phyloP scores from a whole-genome alignment of 176 grass and related monocot genomes.

The Phoenix roebelenii region DNA sequence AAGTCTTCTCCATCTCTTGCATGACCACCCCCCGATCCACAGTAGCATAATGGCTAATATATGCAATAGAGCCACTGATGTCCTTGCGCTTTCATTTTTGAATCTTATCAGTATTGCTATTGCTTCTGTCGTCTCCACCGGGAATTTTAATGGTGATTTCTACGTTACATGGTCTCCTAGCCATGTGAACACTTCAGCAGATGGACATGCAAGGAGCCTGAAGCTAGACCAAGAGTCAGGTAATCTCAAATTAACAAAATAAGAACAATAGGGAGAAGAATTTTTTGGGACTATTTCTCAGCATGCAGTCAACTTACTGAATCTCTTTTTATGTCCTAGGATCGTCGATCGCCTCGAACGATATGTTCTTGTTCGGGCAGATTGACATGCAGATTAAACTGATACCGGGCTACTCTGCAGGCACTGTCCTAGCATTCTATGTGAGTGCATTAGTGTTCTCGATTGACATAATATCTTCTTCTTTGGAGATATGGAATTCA shows the following conservation, averaged over 20 bases:
- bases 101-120: not conserved
- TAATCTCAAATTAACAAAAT: not conserved
- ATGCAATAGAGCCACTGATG: not conserved
- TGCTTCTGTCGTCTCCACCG: conserved; percentile 25
- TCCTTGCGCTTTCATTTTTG: not conserved
- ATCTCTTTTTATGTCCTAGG: conserved; percentile 2
- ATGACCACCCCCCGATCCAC: not conserved
- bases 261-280: no score
- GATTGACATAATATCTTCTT: no score
- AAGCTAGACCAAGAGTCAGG: conserved; percentile 34
- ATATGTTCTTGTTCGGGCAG: conserved; percentile 27
- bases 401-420: conserved; percentile 23
- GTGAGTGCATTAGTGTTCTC: not conserved
- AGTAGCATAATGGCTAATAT: not conserved
- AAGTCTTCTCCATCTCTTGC: not conserved
- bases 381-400: conserved; percentile 31
- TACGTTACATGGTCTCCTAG: conserved; percentile 28
- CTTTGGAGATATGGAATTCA: no score
- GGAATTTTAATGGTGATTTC: conserved; percentile 29
- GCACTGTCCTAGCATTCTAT: conserved; percentile 29
- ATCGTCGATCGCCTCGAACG: conserved; percentile 19
- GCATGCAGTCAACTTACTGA: not conserved
- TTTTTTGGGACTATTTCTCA: not conserved
- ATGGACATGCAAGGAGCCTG: conserved; percentile 21
- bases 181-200: conserved; percentile 16